Conservation (phyloP, 176 grass and related monocot genomes). For the Oryza officinalis region DNA sequence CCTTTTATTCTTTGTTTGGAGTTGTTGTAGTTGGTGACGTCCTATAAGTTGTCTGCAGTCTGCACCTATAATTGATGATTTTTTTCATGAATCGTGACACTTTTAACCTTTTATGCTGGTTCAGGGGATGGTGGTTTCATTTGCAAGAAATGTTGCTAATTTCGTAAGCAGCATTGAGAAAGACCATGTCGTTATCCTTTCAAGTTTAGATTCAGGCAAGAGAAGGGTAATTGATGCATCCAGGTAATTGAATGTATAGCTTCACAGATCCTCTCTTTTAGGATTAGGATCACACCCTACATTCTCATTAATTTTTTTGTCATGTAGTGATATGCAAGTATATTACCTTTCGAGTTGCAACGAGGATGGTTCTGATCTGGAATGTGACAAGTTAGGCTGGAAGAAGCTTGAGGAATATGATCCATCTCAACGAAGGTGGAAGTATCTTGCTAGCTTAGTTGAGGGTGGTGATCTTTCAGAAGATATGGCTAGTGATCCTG, state of each 20-base stretch:
- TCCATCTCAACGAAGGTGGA: constrained; percentile 64
- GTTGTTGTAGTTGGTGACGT: not conserved
- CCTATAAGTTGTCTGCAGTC: constrained; percentile 8
- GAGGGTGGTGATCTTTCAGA: constrained; percentile 58
- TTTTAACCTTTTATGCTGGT: not conserved
- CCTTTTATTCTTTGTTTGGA: not conserved
- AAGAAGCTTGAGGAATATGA: constrained; percentile 83
- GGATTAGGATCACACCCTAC: not conserved
- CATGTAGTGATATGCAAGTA: constrained; percentile 70
- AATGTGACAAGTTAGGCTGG: constrained; percentile 79
- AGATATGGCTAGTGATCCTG: constrained; percentile 43
- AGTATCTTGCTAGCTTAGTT: constrained; percentile 59
- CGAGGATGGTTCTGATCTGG: constrained; percentile 68
- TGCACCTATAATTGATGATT: not conserved
- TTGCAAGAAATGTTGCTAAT: constrained; percentile 77
- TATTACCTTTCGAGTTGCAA: constrained; percentile 79
- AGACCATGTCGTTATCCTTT: constrained; percentile 80
- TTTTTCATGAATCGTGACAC: not conserved
- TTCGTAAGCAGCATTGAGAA: constrained; percentile 67
- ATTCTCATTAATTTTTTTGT: constrained; percentile 16
- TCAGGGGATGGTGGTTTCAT: constrained; percentile 90
- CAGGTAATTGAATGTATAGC: constrained; percentile 56
- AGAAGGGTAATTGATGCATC: constrained; percentile 80
- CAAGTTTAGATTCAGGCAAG: constrained; percentile 92
- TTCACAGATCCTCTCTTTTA: constrained; percentile 3